These are phyloP conservation scores for Pelomyxa schiedti DNA, from an alignment of 78 protist genomes.

Conservation along the genomic window DNA sequence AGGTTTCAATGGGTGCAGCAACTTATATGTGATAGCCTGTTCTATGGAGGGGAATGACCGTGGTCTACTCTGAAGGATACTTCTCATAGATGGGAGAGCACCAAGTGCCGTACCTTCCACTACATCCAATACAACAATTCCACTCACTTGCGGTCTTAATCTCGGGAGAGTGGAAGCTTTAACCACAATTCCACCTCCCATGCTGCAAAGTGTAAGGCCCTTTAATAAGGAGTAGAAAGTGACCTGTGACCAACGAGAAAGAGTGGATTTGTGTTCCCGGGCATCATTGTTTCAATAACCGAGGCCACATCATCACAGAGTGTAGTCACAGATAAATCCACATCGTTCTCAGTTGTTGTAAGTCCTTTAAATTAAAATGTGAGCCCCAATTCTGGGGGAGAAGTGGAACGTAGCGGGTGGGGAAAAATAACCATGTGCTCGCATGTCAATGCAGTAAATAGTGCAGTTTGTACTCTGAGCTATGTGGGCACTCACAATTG, in stretches of 20 bases:
- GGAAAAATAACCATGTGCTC: slow-evolving; percentile 52
- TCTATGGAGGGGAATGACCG: slow-evolving; percentile 20
- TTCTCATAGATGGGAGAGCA: slow-evolving; percentile 45
- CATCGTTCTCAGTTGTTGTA: slow-evolving; percentile 29
- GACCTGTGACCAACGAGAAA: slow-evolving; percentile 45
- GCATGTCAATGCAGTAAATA: slow-evolving; percentile 22
- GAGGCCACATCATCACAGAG: slow-evolving; percentile 16
- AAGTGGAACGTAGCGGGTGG: background rate
- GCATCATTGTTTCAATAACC: background rate
- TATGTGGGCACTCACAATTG: background rate
- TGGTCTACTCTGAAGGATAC: slow-evolving; percentile 53
- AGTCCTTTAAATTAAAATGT: too few relatives aligned
- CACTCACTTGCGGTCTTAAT: slow-evolving; percentile 2
- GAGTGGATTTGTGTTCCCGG: background rate
- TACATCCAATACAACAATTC: slow-evolving; percentile 66
- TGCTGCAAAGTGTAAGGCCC: background rate
- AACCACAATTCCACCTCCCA: slow-evolving; percentile 51
- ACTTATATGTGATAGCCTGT: slow-evolving; percentile 63
- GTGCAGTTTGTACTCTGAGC: too few relatives aligned
- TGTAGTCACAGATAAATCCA: slow-evolving; percentile 20
- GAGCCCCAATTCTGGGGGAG: background rate
- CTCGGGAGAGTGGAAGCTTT: slow-evolving; percentile 2
- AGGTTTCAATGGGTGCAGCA: too few relatives aligned
- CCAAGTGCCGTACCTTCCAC: slow-evolving; percentile 77
- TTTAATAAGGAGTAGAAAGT: background rate